These are phyloP conservation scores for Tetradesmus obliquus DNA, from an alignment of 139 green algal genomes.

Conservation along the genomic window DNA sequence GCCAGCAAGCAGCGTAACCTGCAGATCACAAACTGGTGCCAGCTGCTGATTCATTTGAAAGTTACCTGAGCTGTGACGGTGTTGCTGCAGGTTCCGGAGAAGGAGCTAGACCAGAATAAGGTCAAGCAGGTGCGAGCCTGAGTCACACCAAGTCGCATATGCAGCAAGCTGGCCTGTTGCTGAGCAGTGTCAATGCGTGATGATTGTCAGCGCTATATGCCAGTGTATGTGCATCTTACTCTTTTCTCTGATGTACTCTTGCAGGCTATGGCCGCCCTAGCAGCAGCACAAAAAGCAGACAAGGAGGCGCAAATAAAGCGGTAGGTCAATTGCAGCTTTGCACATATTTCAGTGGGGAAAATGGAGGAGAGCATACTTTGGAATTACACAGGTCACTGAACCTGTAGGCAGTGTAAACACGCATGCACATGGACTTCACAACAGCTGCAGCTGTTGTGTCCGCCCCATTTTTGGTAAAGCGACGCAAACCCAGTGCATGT, in stretches of 20 bases:
- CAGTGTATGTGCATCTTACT: not conserved
- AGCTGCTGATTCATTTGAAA: not conserved
- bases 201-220: no score
- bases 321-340: constrained; percentile 6
- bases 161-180: not conserved
- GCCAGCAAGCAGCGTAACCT: constrained; percentile 2
- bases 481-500: no score
- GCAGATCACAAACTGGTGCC: not conserved
- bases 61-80: not conserved
- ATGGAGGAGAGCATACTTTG: not conserved
- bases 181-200: no score
- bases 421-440: no score
- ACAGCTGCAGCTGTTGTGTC: no score
- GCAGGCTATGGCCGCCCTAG: constrained; percentile 76
- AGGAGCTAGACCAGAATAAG: constrained; percentile 62
- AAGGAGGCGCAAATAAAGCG: constrained; percentile 66
- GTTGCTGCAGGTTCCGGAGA: constrained; percentile 54
- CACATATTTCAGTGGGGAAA: no score
- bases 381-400: not conserved
- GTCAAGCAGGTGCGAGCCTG: constrained; percentile 53
- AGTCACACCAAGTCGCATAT: not conserved
- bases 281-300: constrained; percentile 68
- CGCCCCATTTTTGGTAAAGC: no score
- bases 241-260: not conserved
- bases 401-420: no score